Evolutionary conservation across 352 stramenopile species (phyloP), one percentile per base, ranked within the genome.

Genomic region (Phytophthora agathidicida): DNA sequence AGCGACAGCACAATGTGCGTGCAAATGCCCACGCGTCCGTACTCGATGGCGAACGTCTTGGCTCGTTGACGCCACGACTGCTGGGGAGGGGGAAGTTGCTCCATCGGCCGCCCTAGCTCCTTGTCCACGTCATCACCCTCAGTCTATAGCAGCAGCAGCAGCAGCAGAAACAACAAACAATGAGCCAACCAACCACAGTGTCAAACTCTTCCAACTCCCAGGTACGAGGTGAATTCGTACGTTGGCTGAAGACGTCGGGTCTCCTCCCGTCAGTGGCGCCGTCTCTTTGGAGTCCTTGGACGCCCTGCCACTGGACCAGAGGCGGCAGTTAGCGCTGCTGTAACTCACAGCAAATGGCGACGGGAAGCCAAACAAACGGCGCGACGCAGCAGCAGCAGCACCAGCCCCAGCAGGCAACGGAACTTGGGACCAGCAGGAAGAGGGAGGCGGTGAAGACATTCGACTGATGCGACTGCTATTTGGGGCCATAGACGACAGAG

Each of bases 31-130:
- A 95, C 84, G 28, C 71, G 81, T 10, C 86, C 86, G 54, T 95
- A 95, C 64, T 91, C 83, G 46, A 89, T 72, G 13, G 81, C 83
- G 55, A 95, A 95, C 22, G 73, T 87, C 69, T 95, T 91, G 50
- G 79, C 82, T 33, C 83, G 80, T 49, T 89, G 70, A 31, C 68
- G 69, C 80, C 82, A 93, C 31, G 80, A 82, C 14, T 60, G 72
- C 45, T 33, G 44, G 32, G 54, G 26, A 20, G 26, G 5, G 32
- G 54, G 26, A 20, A 28, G 5, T 27, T 62, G 39, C 3, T 48
- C 60, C 13, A 16, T 14, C 1, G 28, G 24, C 7, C 69, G 60
- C 24, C 57, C 59, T 2, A 69, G 49, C 19, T 82, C 62, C 7
- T 73, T 57, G 16, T 64, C 60, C 13, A 22, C 14, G 6, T 68